Conservation (phyloP, 495 filamentous ascomycete genomes). For the Tuber microsphaerosporum region DNA sequence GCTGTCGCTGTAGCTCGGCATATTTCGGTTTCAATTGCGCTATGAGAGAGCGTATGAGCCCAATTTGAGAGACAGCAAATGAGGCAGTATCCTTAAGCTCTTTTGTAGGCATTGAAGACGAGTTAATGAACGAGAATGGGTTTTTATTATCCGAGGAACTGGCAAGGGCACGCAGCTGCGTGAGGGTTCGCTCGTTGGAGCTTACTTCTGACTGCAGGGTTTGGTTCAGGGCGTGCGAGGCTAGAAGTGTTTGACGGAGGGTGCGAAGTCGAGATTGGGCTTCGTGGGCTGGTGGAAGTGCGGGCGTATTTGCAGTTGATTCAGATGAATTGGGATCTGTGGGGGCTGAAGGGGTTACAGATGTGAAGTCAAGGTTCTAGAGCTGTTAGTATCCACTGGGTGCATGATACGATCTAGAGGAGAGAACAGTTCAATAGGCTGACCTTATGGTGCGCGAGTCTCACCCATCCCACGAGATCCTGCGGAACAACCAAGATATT, state of each 20-base stretch:
- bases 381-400: constrained; percentile 2
- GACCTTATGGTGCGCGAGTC: constrained; percentile 79
- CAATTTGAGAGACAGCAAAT: constrained; percentile 75
- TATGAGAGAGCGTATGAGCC: constrained; percentile 62
- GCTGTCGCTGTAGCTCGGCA: constrained; percentile 47
- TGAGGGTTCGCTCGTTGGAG: constrained; percentile 67
- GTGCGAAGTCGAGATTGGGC: constrained; percentile 50
- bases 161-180: constrained; percentile 56
- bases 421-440: constrained; percentile 40
- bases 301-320: constrained; percentile 16
- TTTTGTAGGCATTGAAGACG: constrained; percentile 44
- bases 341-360: constrained; percentile 11
- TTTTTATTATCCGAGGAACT: constrained; percentile 41
- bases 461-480: constrained; percentile 67
- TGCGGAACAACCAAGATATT: constrained; percentile 76
- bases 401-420: constrained; percentile 21
- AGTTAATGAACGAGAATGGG: constrained; percentile 51
- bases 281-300: constrained; percentile 50
- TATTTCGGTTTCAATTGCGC: constrained; percentile 56
- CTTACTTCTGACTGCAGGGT: constrained; percentile 65
- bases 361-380: constrained; percentile 30
- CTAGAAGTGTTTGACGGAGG: constrained; percentile 69
- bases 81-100: constrained; percentile 50
- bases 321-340: constrained; percentile 7
- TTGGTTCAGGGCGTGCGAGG: constrained; percentile 69